These are phyloP conservation scores for Protomyces pachydermus DNA, from an alignment of 1,139 yeast genomes.

Conservation along the genomic window DNA sequence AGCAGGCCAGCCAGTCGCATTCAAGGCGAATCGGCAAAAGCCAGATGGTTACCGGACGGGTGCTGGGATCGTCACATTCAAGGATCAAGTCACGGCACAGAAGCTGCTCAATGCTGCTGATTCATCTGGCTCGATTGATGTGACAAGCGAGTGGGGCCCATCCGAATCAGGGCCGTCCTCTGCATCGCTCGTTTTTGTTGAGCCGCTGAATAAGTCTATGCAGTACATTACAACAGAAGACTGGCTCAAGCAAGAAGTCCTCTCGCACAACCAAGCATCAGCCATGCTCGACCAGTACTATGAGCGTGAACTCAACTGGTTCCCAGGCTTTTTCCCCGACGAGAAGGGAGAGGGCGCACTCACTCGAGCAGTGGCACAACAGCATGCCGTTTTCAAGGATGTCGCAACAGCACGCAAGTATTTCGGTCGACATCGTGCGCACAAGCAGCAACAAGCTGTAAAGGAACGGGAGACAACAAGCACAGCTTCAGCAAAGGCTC, in stretches of 20 bases:
- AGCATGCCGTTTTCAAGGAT: background rate
- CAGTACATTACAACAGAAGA: background rate
- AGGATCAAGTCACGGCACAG: background rate
- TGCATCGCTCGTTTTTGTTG: background rate
- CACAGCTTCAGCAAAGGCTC: too few relatives aligned
- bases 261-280: background rate
- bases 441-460: background rate
- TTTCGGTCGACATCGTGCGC: background rate
- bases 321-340: background rate
- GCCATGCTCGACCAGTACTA: background rate
- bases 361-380: background rate
- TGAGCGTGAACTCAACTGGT: background rate
- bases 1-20: constrained; percentile 4
- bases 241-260: background rate
- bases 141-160: background rate
- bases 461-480: too few relatives aligned
- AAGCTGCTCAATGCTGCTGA: background rate
- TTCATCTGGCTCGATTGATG: background rate
- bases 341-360: background rate
- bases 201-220: background rate
- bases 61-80: constrained; percentile 18
- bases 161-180: background rate
- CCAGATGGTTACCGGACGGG: constrained; percentile 1
- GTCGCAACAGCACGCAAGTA: background rate
- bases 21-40: constrained; percentile 2